phyloP scores from a whole-genome alignment of 2,329 filamentous ascomycete genomes.

The Calonectria honghensis region DNA sequence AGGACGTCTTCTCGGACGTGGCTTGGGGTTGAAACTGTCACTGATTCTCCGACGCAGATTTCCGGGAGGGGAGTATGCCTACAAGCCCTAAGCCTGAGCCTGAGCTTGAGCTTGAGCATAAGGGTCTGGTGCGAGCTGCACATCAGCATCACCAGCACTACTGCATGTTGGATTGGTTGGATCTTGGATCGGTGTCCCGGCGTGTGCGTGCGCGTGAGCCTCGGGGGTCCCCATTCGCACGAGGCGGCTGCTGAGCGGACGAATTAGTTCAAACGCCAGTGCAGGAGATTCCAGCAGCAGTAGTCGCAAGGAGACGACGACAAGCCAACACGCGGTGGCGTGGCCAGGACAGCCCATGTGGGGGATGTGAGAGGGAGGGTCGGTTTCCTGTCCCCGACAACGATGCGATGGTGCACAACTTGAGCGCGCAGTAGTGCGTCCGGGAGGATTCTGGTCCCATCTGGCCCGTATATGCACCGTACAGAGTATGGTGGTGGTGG shows the following conservation, averaged over 20 bases:
- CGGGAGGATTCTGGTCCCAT: constrained; percentile 7
- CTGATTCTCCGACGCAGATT: constrained; percentile 14
- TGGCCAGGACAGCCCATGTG: constrained; percentile 13
- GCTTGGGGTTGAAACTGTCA: constrained; percentile 19
- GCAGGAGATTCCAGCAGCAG: constrained; percentile 22
- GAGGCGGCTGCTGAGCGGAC: constrained; percentile 1
- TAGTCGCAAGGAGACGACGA: not conserved
- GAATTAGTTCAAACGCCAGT: constrained; percentile 26
- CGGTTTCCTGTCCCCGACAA: constrained; percentile 1
- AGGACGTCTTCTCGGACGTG: constrained; percentile 6
- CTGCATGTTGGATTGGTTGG: constrained; percentile 9
- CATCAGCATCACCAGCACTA: constrained; percentile 10
- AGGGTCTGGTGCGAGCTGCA: constrained; percentile 17
- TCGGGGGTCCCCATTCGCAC: not conserved
- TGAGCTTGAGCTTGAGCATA: not conserved
- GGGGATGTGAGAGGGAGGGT: not conserved
- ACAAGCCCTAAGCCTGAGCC: not conserved
- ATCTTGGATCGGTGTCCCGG: constrained; percentile 8
- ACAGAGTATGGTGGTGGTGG: constrained; percentile 22
- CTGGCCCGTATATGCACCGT: constrained; percentile 39
- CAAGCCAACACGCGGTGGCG: constrained; percentile 22
- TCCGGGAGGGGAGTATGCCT: constrained; percentile 17
- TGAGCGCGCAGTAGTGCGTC: constrained; percentile 33
- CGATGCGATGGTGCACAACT: constrained; percentile 17
- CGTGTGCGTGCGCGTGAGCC: not conserved